A percentile compares a stretch with the other conserved stretches of the same genome.
Evolutionary conservation across 768 basidiomycete species (phyloP).

Genomic region (Rhizopogon vesiculosus): DNA sequence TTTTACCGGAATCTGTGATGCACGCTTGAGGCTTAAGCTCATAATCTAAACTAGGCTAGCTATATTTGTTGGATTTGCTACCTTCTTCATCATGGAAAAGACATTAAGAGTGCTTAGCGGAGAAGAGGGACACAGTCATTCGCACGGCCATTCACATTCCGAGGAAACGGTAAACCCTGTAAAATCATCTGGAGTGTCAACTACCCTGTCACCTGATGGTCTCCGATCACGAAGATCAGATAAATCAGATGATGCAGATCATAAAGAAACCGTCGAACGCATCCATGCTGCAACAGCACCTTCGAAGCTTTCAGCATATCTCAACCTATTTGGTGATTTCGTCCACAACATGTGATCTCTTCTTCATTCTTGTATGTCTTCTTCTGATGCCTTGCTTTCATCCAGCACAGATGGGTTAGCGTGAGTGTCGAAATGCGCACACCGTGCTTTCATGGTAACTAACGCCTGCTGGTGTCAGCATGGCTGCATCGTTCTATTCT

Average conservation of each 20-base stretch:
- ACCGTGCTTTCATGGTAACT: not conserved
- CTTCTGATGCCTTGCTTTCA: constrained; percentile 9
- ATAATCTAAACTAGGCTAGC: constrained; percentile 45
- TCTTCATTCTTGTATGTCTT: constrained; percentile 10
- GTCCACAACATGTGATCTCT: constrained; percentile 80
- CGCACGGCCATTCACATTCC: constrained; percentile 55
- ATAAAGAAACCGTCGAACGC: constrained; percentile 20
- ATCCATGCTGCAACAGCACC: constrained; percentile 40
- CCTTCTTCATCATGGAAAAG: constrained; percentile 94
- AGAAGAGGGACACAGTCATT: constrained; percentile 49
- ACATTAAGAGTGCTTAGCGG: constrained; percentile 75
- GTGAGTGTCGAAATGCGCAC: constrained; percentile 39
- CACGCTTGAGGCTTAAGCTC: constrained; percentile 6
- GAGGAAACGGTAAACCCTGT: constrained; percentile 26
- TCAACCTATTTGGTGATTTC: constrained; percentile 91
- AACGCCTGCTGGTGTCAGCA: constrained; percentile 37
- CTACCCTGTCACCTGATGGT: constrained; percentile 36
- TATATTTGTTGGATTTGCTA: constrained; percentile 82
- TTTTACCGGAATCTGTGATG: constrained; percentile 1
- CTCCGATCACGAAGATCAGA: constrained; percentile 43
- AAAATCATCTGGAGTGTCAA: constrained; percentile 44
- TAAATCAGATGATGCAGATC: constrained; percentile 12
- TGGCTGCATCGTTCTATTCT: constrained; percentile 97
- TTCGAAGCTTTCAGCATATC: constrained; percentile 85
- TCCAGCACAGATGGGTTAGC: constrained; percentile 87